Base-by-base conservation (phyloP, 2,329 filamentous ascomycete species). In the Fusarium sp. region DNA sequence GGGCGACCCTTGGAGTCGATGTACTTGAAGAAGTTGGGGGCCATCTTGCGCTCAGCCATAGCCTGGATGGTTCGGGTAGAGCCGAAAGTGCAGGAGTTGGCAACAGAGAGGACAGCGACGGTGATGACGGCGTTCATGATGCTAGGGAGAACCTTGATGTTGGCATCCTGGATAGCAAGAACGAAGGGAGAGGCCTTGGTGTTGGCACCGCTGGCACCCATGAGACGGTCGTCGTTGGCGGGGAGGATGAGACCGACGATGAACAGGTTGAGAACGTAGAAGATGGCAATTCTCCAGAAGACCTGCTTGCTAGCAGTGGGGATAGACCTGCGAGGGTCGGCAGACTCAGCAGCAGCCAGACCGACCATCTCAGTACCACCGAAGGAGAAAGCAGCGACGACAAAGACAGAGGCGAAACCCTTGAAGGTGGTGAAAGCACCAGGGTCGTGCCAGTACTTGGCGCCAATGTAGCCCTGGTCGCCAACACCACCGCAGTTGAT, bases 51-150 rank as follows among this genome's bases (percentile, higher is more conserved):
- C 78, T 97, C 94, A 52, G 94, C 94, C 8, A 98, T 88, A 5
- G 94, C 94, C 46, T 94, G 93, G 14, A 98, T 88, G 3, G 94
- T 98, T 75, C 95, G 91, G 7, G 93, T 97, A 22, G 93, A 95
- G 40, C 94, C 95, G 75, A 97, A 98, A 63, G 98, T 91, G 71
- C 94, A 91, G 11, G 93, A 95, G 80, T 97, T 98, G 65, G 94
- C 94, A 63, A 98, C 94, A 1, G 93, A 97, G 38, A 98, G 84
- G 33, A 97, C 94, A 24, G 94, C 92, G 71, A 97, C 89, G 77
- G 98, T 89, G 78, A 98, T 97, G 67, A 98, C 94, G 26, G 89
- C 90, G 80, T 98, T 98, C 91, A 98, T 96, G 62, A 98, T 88
- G 2, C 92, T 94, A 4, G 94, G 93, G 9, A 98, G 87, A 7